Conservation (phyloP, 305 asterid species). For the Rubia tinctorum region DNA sequence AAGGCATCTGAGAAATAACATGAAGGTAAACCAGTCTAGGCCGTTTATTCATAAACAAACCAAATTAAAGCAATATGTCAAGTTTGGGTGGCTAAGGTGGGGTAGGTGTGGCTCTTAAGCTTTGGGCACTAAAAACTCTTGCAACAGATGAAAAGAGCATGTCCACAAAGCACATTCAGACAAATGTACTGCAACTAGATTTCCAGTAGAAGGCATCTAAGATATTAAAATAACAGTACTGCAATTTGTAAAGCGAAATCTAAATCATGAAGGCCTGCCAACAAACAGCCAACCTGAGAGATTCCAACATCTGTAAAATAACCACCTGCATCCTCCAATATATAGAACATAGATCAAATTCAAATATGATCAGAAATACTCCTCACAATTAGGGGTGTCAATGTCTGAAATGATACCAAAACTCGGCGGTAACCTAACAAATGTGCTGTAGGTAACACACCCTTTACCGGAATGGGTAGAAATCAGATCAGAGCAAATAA, state of each 20-base stretch:
- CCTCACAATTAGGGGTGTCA: background rate
- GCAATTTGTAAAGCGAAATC: background rate
- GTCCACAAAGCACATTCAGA: background rate
- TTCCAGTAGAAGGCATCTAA: background rate
- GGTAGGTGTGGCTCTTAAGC: background rate
- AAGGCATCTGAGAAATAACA: background rate
- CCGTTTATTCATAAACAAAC: background rate
- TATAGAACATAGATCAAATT: background rate
- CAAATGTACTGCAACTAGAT: background rate
- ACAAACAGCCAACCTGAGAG: background rate
- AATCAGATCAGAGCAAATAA: background rate
- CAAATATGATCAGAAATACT: background rate
- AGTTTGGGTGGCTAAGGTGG: no score
- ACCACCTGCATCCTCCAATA: background rate
- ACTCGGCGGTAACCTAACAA: background rate
- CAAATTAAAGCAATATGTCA: background rate
- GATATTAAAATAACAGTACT: background rate
- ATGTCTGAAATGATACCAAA: background rate
- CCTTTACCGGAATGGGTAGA: background rate
- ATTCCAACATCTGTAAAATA: background rate
- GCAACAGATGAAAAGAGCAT: background rate
- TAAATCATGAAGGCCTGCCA: background rate
- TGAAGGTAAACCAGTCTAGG: background rate
- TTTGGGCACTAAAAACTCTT: background rate
- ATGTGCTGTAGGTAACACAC: background rate